These are phyloP conservation scores for Spinacia oleracea DNA, from an alignment of 179 eudicot species.

Conservation along the genomic window DNA sequence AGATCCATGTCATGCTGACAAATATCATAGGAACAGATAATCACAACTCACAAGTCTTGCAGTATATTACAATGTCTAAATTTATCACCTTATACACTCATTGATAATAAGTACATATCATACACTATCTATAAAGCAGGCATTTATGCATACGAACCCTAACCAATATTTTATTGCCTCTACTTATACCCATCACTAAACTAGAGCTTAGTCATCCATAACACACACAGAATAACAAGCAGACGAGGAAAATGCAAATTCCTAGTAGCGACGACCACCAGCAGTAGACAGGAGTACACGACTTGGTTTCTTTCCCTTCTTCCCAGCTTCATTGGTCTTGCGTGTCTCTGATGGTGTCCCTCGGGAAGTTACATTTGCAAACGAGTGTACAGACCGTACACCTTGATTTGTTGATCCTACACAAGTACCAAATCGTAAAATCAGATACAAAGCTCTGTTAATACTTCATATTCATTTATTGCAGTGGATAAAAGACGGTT, in stretches of 20 bases:
- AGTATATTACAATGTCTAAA: background rate
- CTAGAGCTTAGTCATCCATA: background rate
- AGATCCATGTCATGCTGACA: background rate
- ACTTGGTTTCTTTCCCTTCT: conserved; percentile 81
- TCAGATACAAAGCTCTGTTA: background rate
- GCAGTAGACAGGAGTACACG: conserved; percentile 86
- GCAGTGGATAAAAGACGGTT: background rate
- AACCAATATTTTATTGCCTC: conserved; percentile 8
- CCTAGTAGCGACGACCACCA: conserved; percentile 86
- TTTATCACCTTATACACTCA: background rate
- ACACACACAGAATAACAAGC: background rate
- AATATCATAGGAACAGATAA: background rate
- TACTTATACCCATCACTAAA: conserved; percentile 16
- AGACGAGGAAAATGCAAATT: background rate
- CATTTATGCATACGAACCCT: background rate
- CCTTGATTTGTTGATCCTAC: conserved; percentile 52
- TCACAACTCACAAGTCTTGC: background rate
- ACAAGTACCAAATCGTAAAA: conserved; percentile 13
- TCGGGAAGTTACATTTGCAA: conserved; percentile 73
- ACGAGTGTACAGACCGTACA: conserved; percentile 54
- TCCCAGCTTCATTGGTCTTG: conserved; percentile 52
- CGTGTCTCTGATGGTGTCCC: conserved; percentile 43
- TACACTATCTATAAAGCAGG: background rate
- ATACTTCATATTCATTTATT: background rate
- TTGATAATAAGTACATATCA: background rate